Evolutionary conservation across 768 basidiomycete species (phyloP).

Genomic region (Russula brevipes): DNA sequence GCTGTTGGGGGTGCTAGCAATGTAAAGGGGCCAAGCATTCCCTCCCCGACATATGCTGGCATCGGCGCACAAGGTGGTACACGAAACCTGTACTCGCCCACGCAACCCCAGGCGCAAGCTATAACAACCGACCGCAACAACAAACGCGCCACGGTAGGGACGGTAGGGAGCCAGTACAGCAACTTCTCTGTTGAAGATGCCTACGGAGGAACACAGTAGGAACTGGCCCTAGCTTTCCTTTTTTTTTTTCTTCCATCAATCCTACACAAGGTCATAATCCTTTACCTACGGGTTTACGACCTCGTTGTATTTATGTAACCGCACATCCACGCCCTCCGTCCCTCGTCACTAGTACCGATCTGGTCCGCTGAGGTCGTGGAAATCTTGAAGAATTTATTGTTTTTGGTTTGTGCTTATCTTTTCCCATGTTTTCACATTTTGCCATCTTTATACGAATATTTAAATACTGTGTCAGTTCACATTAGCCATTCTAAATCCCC

Average conservation of each 20-base stretch:
- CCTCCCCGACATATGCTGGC: slow-evolving; percentile 29
- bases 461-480: not conserved
- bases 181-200: slow-evolving; percentile 27
- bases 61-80: slow-evolving; percentile 31
- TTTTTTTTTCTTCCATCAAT: not conserved
- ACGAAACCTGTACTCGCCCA: slow-evolving; percentile 34
- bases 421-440: no score
- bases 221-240: not conserved
- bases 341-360: not conserved
- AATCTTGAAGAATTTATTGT: not conserved
- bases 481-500: not conserved
- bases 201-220: slow-evolving; percentile 28
- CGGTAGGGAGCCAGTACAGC: slow-evolving; percentile 30
- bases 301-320: slow-evolving; percentile 15
- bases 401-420: not conserved
- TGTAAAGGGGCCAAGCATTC: slow-evolving; percentile 25
- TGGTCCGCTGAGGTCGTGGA: not conserved
- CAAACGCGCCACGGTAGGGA: slow-evolving; percentile 29
- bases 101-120: slow-evolving; percentile 4
- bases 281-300: not conserved
- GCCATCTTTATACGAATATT: not conserved
- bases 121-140: slow-evolving; percentile 9
- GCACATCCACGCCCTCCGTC: not conserved
- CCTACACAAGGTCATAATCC: not conserved
- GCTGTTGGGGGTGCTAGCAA: slow-evolving; percentile 33